Evolutionary conservation across 768 basidiomycete genomes (phyloP).

Genomic region (Collybia mongolica): DNA sequence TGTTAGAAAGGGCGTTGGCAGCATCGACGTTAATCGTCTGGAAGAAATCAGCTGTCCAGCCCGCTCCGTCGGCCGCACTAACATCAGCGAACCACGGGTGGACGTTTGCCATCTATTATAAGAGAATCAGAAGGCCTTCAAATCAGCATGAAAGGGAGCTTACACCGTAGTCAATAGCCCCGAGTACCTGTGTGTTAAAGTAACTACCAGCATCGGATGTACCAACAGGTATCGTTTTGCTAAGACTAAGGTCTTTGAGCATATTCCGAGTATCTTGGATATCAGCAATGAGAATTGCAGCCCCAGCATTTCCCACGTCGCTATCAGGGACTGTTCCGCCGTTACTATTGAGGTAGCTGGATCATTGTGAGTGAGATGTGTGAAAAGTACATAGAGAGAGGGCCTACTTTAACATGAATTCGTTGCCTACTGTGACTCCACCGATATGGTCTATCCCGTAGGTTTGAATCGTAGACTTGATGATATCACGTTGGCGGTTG

Average conservation of each 20-base stretch:
- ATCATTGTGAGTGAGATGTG: background rate
- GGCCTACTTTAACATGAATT: constrained; percentile 77
- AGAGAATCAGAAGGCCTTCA: background rate
- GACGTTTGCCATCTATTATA: constrained; percentile 75
- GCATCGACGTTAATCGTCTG: constrained; percentile 54
- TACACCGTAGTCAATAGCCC: constrained; percentile 68
- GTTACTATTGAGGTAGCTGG: constrained; percentile 59
- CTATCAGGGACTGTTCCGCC: constrained; percentile 55
- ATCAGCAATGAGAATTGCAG: constrained; percentile 57
- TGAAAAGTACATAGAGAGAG: background rate
- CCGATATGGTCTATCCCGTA: constrained; percentile 76
- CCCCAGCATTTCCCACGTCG: constrained; percentile 58
- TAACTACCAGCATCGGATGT: constrained; percentile 85
- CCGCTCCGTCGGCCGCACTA: constrained; percentile 62
- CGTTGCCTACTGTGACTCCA: constrained; percentile 91
- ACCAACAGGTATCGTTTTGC: constrained; percentile 65
- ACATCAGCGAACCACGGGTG: constrained; percentile 94
- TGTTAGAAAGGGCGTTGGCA: constrained; percentile 62
- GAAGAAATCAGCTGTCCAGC: constrained; percentile 85
- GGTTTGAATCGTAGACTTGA: constrained; percentile 66
- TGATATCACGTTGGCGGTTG: constrained; percentile 63
- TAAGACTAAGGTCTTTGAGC: constrained; percentile 54
- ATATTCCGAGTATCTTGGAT: constrained; percentile 66
- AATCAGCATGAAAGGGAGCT: constrained; percentile 17
- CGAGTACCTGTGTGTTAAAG: constrained; percentile 71